Percentiles rank a stretch among this genome's conserved stretches.
phyloP scores from a whole-genome alignment of 129 eudicot species.

The Lactuca sativa region DNA sequence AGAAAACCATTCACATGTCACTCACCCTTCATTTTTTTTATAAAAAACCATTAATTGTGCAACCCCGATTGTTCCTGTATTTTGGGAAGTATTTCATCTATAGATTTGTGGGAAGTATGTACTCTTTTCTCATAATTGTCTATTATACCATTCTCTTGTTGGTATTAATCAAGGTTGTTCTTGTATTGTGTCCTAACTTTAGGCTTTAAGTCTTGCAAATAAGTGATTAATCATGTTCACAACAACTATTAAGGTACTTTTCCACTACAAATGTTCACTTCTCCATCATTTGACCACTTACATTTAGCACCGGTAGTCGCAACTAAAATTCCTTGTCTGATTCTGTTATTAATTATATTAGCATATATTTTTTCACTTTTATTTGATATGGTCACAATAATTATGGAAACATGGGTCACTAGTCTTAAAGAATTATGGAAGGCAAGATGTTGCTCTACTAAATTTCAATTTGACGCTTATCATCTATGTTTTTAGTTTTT shows the following conservation, averaged over 20 bases:
- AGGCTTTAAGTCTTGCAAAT: conserved; percentile 94
- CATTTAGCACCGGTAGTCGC: neutral
- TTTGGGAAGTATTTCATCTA: conserved; percentile 42
- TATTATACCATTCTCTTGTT: conserved; percentile 12
- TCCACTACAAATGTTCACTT: conserved; percentile 3
- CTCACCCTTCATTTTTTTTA: no score
- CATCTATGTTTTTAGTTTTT: neutral
- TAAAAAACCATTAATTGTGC: no score
- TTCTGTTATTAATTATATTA: neutral
- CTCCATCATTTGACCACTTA: conserved; percentile 19
- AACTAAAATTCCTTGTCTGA: conserved; percentile 8
- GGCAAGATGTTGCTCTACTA: conserved; percentile 41
- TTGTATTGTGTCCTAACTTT: conserved; percentile 25
- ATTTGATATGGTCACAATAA: conserved; percentile 65
- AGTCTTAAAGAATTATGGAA: conserved; percentile 70
- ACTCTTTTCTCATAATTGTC: conserved; percentile 9
- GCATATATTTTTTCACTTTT: no score
- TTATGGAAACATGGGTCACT: conserved; percentile 73
- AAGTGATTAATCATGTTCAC: conserved; percentile 93
- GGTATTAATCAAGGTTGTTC: conserved; percentile 5
- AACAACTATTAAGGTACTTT: conserved; percentile 84
- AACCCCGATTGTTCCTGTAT: no score
- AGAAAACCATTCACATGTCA: no score
- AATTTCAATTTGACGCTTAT: neutral
- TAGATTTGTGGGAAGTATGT: conserved; percentile 95